phyloP scores from a whole-genome alignment of 108 stramenopile genomes.

The Cyclotella choctawhatcheeana region DNA sequence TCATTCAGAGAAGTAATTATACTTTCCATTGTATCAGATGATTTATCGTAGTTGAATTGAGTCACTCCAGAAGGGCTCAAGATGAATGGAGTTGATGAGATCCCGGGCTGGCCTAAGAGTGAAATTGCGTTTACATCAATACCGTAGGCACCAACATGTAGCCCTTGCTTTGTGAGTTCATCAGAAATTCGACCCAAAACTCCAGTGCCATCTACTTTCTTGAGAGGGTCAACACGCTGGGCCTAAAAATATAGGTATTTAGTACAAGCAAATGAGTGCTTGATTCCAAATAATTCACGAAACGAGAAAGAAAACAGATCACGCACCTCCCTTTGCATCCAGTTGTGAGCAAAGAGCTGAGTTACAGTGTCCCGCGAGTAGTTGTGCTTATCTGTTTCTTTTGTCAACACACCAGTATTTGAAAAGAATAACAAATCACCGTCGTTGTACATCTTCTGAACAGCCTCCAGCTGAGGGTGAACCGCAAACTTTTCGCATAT shows the following conservation, averaged over 20 bases:
- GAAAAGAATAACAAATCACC: constrained; percentile 67
- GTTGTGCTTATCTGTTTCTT: constrained; percentile 49
- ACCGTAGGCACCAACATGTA: constrained; percentile 36
- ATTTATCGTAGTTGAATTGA: constrained; percentile 33
- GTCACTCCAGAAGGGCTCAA: constrained; percentile 32
- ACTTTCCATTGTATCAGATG: constrained; percentile 31
- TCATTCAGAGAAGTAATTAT: constrained; percentile 46
- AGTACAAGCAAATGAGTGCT: too few relatives aligned
- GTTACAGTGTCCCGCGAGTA: constrained; percentile 49
- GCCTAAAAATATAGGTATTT: too few relatives aligned
- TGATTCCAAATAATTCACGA: too few relatives aligned
- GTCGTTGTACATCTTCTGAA: constrained; percentile 60
- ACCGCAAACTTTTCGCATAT: constrained; percentile 67
- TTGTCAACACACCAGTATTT: constrained; percentile 68
- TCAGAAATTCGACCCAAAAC: constrained; percentile 52
- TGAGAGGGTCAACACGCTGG: constrained; percentile 48
- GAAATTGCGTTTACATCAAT: constrained; percentile 34
- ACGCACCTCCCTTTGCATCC: constrained; percentile 40
- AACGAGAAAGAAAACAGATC: too few relatives aligned
- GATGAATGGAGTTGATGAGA: constrained; percentile 23
- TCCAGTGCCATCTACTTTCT: constrained; percentile 44
- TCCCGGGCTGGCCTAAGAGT: constrained; percentile 34
- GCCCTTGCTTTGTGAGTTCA: constrained; percentile 31
- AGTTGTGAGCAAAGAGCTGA: constrained; percentile 59
- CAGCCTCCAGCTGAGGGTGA: constrained; percentile 34